Evolutionary conservation across 2,329 filamentous ascomycete genomes (phyloP).

Genomic region (Aspergillus sp.): DNA sequence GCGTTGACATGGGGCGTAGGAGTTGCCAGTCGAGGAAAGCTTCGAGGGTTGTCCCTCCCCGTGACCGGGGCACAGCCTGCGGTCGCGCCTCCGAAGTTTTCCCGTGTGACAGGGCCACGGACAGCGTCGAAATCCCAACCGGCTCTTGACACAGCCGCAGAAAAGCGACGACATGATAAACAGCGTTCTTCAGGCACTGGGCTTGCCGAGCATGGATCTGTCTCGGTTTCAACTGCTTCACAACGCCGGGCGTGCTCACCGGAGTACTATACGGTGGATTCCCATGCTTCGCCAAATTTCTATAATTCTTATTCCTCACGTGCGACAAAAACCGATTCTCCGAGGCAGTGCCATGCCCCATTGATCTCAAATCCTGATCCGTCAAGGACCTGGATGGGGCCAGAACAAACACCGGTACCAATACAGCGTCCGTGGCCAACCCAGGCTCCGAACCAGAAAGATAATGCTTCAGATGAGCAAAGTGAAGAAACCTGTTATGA

Average conservation of each 20-base stretch:
- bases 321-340: neutral
- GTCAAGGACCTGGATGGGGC: neutral
- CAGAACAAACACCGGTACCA: conserved; percentile 1
- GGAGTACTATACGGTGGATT: neutral
- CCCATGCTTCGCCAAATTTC: neutral
- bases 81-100: conserved; percentile 19
- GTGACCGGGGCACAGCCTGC: conserved; percentile 53
- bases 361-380: neutral
- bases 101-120: neutral
- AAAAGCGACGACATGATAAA: neutral
- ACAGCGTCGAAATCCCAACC: neutral
- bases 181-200: neutral
- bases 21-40: conserved; percentile 91
- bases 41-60: conserved; percentile 80
- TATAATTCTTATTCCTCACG: neutral
- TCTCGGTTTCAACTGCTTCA: neutral
- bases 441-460: neutral
- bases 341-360: neutral
- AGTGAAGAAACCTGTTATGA: neutral
- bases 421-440: conserved; percentile 1
- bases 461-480: conserved; percentile 5
- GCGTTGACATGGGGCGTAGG: conserved; percentile 96
- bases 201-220: neutral
- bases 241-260: neutral
- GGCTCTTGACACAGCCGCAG: neutral